Percentiles rank a stretch among this genome's conserved stretches.
Evolutionary conservation across 2,329 filamentous ascomycete genomes (phyloP).

Genomic region (Iodosphaeria phyllophila): DNA sequence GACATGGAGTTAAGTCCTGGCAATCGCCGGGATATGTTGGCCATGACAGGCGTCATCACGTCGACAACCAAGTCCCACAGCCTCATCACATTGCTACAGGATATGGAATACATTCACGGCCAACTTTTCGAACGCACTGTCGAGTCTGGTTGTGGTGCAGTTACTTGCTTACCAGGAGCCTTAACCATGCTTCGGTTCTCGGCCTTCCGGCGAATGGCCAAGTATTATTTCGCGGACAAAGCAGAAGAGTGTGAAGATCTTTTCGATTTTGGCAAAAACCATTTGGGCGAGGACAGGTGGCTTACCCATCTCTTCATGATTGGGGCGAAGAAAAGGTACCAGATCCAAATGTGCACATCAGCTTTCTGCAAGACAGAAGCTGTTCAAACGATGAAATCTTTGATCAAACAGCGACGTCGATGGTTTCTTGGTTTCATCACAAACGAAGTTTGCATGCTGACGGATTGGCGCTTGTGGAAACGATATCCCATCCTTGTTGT

Average conservation of each 20-base stretch:
- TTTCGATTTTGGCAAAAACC: conserved; percentile 92
- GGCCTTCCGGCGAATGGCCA: conserved; percentile 89
- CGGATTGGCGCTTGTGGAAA: conserved; percentile 79
- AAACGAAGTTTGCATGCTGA: conserved; percentile 96
- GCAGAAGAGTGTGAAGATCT: conserved; percentile 88
- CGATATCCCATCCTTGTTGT: conserved; percentile 74
- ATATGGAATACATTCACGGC: conserved; percentile 96
- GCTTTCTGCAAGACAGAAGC: conserved; percentile 98
- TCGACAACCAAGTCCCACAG: conserved; percentile 79
- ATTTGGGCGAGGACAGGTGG: conserved; percentile 91
- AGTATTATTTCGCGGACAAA: conserved; percentile 96
- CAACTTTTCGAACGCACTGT: conserved; percentile 92
- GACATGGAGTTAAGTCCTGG: conserved; percentile 96
- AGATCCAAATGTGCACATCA: conserved; percentile 94
- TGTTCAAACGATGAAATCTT: conserved; percentile 67
- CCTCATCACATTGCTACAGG: conserved; percentile 79
- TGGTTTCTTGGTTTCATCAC: conserved; percentile 98
- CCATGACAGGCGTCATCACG: conserved; percentile 95
- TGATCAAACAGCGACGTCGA: conserved; percentile 83
- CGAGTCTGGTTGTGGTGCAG: conserved; percentile 82
- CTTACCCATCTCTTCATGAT: conserved; percentile 98
- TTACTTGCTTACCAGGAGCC: conserved; percentile 90
- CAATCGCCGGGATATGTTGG: conserved; percentile 80
- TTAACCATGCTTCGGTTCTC: conserved; percentile 91
- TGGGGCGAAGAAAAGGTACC: conserved; percentile 76